A percentile compares a stretch with the other conserved stretches of the same genome.
These are phyloP conservation scores for Allantophomopsis lycopodina DNA, from an alignment of 2,329 filamentous ascomycete species.

Conservation along the genomic window DNA sequence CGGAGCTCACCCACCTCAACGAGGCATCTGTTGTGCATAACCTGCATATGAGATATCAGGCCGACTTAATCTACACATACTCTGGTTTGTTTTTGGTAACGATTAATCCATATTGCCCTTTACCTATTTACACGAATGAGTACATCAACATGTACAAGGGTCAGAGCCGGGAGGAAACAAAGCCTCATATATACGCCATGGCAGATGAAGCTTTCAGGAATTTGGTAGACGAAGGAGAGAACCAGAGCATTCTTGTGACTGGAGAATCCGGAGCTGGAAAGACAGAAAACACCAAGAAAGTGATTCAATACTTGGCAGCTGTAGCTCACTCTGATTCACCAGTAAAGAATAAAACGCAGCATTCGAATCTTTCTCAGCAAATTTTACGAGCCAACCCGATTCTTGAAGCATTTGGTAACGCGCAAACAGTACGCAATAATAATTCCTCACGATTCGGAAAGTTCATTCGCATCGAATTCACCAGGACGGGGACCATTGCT, in stretches of 20 bases:
- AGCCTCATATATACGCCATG: conserved; percentile 95
- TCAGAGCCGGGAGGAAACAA: conserved; percentile 79
- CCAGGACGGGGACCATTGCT: conserved; percentile 72
- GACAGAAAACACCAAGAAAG: conserved; percentile 98
- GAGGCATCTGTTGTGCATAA: conserved; percentile 98
- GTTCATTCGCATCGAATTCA: conserved; percentile 96
- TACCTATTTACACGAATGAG: conserved; percentile 92
- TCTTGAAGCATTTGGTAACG: conserved; percentile 94
- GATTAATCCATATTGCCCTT: conserved; percentile 87
- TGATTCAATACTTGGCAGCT: conserved; percentile 94
- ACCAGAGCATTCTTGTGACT: conserved; percentile 95
- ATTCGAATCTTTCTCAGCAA: conserved; percentile 87
- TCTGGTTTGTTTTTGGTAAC: conserved; percentile 94
- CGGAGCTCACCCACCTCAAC: conserved; percentile 93
- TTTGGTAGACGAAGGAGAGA: conserved; percentile 84
- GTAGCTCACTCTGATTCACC: conserved; percentile 77
- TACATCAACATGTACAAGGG: conserved; percentile 98
- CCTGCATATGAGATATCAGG: conserved; percentile 84
- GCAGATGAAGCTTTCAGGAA: conserved; percentile 95
- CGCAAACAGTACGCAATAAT: conserved; percentile 94
- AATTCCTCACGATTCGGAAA: conserved; percentile 98
- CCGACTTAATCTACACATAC: conserved; percentile 96
- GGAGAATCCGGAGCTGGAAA: conserved; percentile 97
- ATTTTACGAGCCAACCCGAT: conserved; percentile 95
- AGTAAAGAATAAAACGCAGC: conserved; percentile 43